Percentiles rank a stretch among this genome's conserved stretches.
These are phyloP conservation scores for Fusarium verticillioides DNA, from an alignment of 2,329 filamentous ascomycete species.

Conservation along the genomic window DNA sequence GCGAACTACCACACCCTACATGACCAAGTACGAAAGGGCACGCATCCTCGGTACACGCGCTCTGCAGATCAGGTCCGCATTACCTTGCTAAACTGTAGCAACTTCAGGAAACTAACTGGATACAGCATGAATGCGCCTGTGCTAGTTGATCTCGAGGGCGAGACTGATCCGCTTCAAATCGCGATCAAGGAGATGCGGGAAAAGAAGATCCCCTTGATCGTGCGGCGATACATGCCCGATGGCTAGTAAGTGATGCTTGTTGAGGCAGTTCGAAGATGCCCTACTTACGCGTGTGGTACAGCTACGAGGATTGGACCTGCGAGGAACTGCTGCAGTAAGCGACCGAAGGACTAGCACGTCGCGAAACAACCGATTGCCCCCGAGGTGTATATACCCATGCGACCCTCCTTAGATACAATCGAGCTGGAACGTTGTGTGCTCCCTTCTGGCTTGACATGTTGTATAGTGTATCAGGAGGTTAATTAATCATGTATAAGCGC, in stretches of 20 bases:
- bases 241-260: conserved; percentile 76
- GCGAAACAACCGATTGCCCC: conserved; percentile 28
- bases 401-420: conserved; percentile 41
- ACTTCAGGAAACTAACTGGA: conserved; percentile 15
- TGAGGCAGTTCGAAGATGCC: neutral
- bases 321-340: conserved; percentile 83
- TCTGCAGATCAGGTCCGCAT: conserved; percentile 87
- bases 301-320: conserved; percentile 99
- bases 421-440: conserved; percentile 33
- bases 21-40: conserved; percentile 99
- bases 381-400: conserved; percentile 44
- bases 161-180: conserved; percentile 97
- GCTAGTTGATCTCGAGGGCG: conserved; percentile 94
- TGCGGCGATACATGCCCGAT: conserved; percentile 94
- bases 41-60: conserved; percentile 93
- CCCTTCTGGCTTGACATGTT: conserved; percentile 29
- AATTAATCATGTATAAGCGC: conserved; percentile 50
- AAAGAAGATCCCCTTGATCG: conserved; percentile 98
- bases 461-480: conserved; percentile 37
- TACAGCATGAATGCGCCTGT: conserved; percentile 95
- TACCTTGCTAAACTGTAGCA: neutral
- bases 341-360: conserved; percentile 19
- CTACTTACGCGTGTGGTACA: conserved; percentile 50
- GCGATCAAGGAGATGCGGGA: conserved; percentile 96
- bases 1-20: conserved; percentile 93